A percentile compares a stretch with the other conserved stretches of the same genome.
Conservation (phyloP, 306 rosid species). For the Prinsepia uniflora region DNA sequence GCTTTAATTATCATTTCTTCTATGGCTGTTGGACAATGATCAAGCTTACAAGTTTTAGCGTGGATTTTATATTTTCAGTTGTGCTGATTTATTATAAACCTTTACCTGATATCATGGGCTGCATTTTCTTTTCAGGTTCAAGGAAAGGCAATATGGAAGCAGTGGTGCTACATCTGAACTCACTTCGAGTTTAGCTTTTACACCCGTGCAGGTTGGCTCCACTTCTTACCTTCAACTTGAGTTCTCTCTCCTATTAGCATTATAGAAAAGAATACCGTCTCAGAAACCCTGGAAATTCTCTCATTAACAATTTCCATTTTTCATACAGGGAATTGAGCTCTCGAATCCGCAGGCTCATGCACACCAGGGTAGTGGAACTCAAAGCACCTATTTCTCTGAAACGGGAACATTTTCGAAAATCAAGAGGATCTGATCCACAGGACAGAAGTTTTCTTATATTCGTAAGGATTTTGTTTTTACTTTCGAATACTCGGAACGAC, state of each 20-base stretch:
- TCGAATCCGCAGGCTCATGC: conserved; percentile 93
- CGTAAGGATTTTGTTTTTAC: neutral
- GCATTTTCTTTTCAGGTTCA: conserved; percentile 53
- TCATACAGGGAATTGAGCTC: conserved; percentile 82
- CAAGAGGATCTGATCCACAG: conserved; percentile 53
- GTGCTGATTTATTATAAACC: neutral
- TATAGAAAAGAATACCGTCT: neutral
- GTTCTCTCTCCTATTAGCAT: neutral
- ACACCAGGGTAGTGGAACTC: conserved; percentile 93
- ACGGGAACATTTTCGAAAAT: conserved; percentile 92
- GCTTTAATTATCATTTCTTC: neutral
- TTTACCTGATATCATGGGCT: conserved; percentile 10
- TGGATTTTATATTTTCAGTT: neutral
- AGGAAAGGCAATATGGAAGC: conserved; percentile 81
- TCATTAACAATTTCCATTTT: neutral
- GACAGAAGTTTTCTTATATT: neutral
- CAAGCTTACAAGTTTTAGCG: no score
- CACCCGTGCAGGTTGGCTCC: conserved; percentile 84
- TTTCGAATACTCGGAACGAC: neutral
- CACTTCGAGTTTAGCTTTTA: conserved; percentile 89
- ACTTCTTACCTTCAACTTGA: conserved; percentile 7
- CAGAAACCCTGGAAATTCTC: neutral
- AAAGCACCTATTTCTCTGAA: conserved; percentile 94
- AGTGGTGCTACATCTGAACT: conserved; percentile 94
- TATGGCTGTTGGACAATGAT: no score